Conservation (phyloP, 148 eudicot species). For the Mesembryanthemum crystallinum region DNA sequence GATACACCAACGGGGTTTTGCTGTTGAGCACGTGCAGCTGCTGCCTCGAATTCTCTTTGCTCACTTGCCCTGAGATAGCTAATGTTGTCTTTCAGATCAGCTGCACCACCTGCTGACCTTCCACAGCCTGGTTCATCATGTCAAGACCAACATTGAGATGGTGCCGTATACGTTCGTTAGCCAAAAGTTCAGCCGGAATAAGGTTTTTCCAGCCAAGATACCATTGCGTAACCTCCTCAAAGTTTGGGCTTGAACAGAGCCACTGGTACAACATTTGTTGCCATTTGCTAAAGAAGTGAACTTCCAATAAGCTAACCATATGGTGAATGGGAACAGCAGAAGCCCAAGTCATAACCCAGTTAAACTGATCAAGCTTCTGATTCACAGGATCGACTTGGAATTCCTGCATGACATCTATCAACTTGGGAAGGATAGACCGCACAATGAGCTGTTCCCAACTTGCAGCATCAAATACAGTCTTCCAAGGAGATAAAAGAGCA, state of each 20-base stretch:
- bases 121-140: constrained; percentile 34
- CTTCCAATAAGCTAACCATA: constrained; percentile 67
- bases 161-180: constrained; percentile 31
- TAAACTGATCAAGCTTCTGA: constrained; percentile 65
- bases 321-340: constrained; percentile 65
- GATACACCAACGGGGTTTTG: constrained; percentile 3
- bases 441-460: constrained; percentile 90
- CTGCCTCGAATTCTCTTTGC: constrained; percentile 34
- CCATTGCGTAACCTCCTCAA: constrained; percentile 59
- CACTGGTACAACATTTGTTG: constrained; percentile 70
- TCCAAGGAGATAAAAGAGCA: constrained; percentile 72
- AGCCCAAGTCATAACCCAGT: constrained; percentile 74
- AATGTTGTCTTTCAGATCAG: constrained; percentile 36
- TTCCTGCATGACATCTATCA: constrained; percentile 58
- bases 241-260: constrained; percentile 67
- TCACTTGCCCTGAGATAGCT: constrained; percentile 31
- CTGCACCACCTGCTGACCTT: constrained; percentile 31
- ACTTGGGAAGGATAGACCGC: constrained; percentile 66
- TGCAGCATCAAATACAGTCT: constrained; percentile 68
- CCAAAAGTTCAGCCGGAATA: constrained; percentile 29
- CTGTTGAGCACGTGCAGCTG: constrained; percentile 25
- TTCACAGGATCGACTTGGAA: constrained; percentile 75
- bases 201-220: constrained; percentile 32
- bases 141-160: constrained; percentile 29
- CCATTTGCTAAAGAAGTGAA: constrained; percentile 83